These are phyloP conservation scores for Saccharata proteae DNA, from an alignment of 2,329 filamentous ascomycete genomes.

Conservation along the genomic window DNA sequence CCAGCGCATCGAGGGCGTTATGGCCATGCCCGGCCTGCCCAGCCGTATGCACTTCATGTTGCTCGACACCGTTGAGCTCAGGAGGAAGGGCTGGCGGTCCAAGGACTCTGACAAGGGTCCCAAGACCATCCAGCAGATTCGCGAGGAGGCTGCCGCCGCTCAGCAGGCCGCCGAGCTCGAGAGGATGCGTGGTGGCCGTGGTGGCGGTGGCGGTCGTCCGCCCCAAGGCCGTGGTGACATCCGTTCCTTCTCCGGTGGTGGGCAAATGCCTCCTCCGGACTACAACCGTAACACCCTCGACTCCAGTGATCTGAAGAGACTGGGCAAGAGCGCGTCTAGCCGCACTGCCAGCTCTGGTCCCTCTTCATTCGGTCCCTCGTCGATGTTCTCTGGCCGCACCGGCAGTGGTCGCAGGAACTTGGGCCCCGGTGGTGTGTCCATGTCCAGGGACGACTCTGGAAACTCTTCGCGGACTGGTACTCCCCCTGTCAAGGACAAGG, in stretches of 20 bases:
- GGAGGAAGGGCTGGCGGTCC: slow-evolving; percentile 63
- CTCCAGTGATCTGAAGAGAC: slow-evolving; percentile 79
- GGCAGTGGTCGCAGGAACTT: slow-evolving; percentile 73
- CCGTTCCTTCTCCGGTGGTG: slow-evolving; percentile 64
- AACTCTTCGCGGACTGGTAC: slow-evolving; percentile 83
- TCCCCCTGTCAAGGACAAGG: slow-evolving; percentile 56
- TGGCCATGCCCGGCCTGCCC: slow-evolving; percentile 61
- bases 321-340: slow-evolving; percentile 48
- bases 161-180: slow-evolving; percentile 69
- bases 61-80: slow-evolving; percentile 82
- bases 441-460: slow-evolving; percentile 72
- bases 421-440: slow-evolving; percentile 59
- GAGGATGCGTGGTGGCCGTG: slow-evolving; percentile 44
- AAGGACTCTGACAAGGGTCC: slow-evolving; percentile 91
- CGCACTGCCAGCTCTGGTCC: slow-evolving; percentile 48
- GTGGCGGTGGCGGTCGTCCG: slow-evolving; percentile 57
- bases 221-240: slow-evolving; percentile 74
- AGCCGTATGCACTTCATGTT: slow-evolving; percentile 95
- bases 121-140: slow-evolving; percentile 90
- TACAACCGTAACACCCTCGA: slow-evolving; percentile 69
- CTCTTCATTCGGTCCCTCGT: slow-evolving; percentile 62
- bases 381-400: slow-evolving; percentile 79
- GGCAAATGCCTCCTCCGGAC: slow-evolving; percentile 58
- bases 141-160: slow-evolving; percentile 66
- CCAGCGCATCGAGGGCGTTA: slow-evolving; percentile 68